Evolutionary conservation across 805 yeast genomes (phyloP), one percentile per base, ranked within the genome.

Genomic region (Starmerella sirachaensis): DNA sequence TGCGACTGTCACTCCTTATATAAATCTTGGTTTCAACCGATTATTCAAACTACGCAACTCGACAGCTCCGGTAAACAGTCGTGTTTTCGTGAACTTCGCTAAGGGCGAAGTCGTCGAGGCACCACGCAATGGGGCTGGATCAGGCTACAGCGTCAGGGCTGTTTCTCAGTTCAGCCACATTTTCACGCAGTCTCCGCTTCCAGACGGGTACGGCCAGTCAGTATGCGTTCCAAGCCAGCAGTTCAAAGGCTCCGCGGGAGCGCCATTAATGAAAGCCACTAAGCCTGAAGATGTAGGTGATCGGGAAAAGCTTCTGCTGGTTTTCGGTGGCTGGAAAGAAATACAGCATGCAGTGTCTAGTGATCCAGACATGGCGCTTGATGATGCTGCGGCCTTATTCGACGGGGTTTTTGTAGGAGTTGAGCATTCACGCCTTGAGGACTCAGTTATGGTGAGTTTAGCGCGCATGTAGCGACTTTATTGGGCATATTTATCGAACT

Each of bases 81-180:
- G 93, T 47, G 94, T 86, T 8, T 82, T 93, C 0, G 82, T 86
- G 2, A 83, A 86, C 51, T 45, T 74, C 8, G 62, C 71, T 31
- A 69, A 69, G 9, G 68, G 66, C 35, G 69, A 67, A 37, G 71
- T 83, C 10, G 91, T 82, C 0, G 71, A 83, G 1, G 83, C 91
- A 6, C 48, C 62, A 9, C n/a, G n/a, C n/a, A n/a, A n/a, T n/a
- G n/a, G n/a, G n/a, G 93, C 91, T 0, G 62, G 59, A 18, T 59
- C 62, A 10, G 93, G 93, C 0, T 85, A 78, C 55, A 70, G 69
- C 40, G 86, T 85, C 1, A 63, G 96, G 40, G 60, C 78, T 9
- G 82, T 80, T 3, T 63, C 65, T 37, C 53, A 62, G 5, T 74
- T 84, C 50, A 69, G 74, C 29, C 61, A 74, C 5, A 57, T 85